Percentiles rank a stretch among this genome's conserved stretches.
Conservation (phyloP, 192 early-diverging fungal genomes). For the Obelidium mucronatum region DNA sequence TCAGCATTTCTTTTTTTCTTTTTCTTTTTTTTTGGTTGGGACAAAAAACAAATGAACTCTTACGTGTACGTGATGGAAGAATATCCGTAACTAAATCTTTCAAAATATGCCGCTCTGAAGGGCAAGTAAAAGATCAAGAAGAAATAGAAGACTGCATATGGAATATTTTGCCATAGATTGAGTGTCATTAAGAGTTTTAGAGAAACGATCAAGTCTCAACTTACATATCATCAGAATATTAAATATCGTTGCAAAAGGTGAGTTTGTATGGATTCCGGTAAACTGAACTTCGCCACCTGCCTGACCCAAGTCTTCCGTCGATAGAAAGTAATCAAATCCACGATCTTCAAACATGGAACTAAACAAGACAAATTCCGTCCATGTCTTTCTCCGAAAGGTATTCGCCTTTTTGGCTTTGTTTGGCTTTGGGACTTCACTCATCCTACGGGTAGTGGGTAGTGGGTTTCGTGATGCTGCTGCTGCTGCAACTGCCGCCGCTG, state of each 20-base stretch:
- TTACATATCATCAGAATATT: not conserved
- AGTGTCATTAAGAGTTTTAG: not conserved
- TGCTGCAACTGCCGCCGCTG: not conserved
- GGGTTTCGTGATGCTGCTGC: not conserved
- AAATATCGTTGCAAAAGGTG: not conserved
- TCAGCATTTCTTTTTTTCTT: too few relatives aligned
- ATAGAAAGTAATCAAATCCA: conserved; percentile 8
- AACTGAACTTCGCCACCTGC: not conserved
- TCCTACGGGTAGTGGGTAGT: not conserved
- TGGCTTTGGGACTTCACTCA: not conserved
- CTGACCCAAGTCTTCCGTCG: not conserved
- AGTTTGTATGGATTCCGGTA: not conserved
- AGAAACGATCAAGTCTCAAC: not conserved
- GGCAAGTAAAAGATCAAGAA: not conserved
- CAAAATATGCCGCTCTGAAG: not conserved
- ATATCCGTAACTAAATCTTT: not conserved
- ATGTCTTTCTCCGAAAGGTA: not conserved
- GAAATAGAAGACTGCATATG: not conserved
- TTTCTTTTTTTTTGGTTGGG: too few relatives aligned
- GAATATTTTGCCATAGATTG: too few relatives aligned
- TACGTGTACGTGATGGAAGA: not conserved
- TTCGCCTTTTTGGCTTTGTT: not conserved
- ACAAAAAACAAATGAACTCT: not conserved
- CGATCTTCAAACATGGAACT: not conserved
- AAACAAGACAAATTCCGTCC: not conserved